Evolutionary conservation across 768 basidiomycete genomes (phyloP).

Genomic region (Amanita polypyramis): DNA sequence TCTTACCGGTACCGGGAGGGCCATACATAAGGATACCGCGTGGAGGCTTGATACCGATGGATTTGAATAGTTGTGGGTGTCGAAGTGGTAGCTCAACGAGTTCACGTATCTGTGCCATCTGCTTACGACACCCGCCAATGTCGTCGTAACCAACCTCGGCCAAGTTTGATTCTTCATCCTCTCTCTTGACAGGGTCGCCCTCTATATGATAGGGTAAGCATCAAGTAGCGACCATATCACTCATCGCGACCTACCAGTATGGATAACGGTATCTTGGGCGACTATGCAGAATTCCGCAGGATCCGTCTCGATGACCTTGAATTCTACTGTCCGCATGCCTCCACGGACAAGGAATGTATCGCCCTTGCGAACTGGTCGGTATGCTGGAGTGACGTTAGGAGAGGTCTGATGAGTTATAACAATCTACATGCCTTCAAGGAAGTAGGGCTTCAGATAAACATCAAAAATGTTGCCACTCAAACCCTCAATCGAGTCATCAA

Average conservation of each 20-base stretch:
- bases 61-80: conserved; percentile 99
- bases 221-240: conserved; percentile 6
- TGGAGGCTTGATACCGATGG: conserved; percentile 99
- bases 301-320: conserved; percentile 98
- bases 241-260: conserved; percentile 47
- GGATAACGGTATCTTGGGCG: conserved; percentile 97
- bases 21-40: conserved; percentile 98
- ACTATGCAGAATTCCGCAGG: conserved; percentile 98
- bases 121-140: conserved; percentile 98
- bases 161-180: conserved; percentile 96
- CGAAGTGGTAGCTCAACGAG: conserved; percentile 96
- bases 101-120: conserved; percentile 99
- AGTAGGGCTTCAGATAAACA: conserved; percentile 97
- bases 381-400: conserved; percentile 39
- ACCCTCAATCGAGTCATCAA: conserved; percentile 97
- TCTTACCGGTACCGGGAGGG: conserved; percentile 98
- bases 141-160: conserved; percentile 98
- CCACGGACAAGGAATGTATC: conserved; percentile 99
- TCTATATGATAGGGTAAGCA: conserved; percentile 34
- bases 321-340: conserved; percentile 97
- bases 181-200: conserved; percentile 97
- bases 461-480: conserved; percentile 98
- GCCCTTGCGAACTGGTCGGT: conserved; percentile 92
- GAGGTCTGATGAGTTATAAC: not conserved
- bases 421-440: conserved; percentile 70